Base-by-base conservation (phyloP, 331 rosid genomes). In the Quercus phellos region DNA sequence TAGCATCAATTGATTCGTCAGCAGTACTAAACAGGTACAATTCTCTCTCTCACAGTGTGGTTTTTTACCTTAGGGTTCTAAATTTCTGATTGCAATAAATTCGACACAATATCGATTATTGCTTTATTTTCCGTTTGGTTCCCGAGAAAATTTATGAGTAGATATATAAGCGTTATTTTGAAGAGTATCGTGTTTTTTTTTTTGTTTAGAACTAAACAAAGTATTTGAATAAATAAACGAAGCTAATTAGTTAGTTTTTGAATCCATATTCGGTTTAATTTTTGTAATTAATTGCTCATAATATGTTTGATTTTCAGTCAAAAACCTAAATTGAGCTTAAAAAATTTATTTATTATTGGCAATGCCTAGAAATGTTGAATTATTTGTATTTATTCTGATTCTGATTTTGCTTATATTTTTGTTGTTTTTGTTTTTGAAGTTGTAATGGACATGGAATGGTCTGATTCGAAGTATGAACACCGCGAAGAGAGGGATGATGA, bases 391-490 rank as follows among this genome's bases (percentile, higher is more conserved):
- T 46, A 46, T 72, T 63, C 35, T 60, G 68, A 38, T 69, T 64
- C 50, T 32, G 8, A 6, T n/a, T 18, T 50, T 30, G 67, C 53
- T 42, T 46, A 16, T 51, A n/a, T 51, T 75, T 78, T 63, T 29
- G 35, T 38, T 38, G 11, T 7, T 38, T 38, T 55, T 68, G 46
- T 58, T 78, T 83, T 53, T 38, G 46, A 38, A 46, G 74, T 74
- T 55, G 42, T 24, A 34, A 89, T 91, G 92, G 97, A 90, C 27
- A 59, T 77, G 78, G 92, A 88, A 18, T 58, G 84, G 84, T 80
- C 87, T 79, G 90, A 84, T 51, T 79, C 88, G 1, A 70, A 64
- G 78, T 67, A 60, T 73, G 82, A 80, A 46, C 78, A 79, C 7
- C 84, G 68, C 4, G 87, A 87, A 42, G 89, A 90, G 74, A 88